Evolutionary conservation across 768 basidiomycete genomes (phyloP), one percentile per base, ranked within the genome.

Genomic region (Gloeophyllum trabeum): DNA sequence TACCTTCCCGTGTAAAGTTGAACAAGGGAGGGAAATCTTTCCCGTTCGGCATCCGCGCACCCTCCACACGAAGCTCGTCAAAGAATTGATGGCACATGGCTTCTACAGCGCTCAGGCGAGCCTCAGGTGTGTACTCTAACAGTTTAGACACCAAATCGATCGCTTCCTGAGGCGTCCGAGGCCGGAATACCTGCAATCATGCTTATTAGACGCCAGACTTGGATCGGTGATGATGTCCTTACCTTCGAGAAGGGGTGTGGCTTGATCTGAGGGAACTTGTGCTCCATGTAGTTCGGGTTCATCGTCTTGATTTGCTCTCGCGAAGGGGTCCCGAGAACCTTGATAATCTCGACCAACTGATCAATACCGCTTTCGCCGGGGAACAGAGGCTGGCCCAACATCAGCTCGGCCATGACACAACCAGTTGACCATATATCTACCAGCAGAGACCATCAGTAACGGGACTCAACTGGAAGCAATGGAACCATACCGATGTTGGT

Each of bases 271-370:
- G 96, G 96, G 71, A 99, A 99, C 65, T 98, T 97, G 78, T 99
- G 96, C 60, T 99, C 96, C 96, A 98, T 98, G 66, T 99, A 99
- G 69, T 99, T 99, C 43, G 96, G 96, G 65, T 99, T 99, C 96
- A 99, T 99, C 52, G 96, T 98, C 81, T 99, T 98, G 76, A 99
- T 99, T 64, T 99, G 96, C 59, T 98, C 96, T 51, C 94, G 72
- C 45, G 96, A 93, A 2, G 96, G 96, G 18, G 96, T 99, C 13
- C 96, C 96, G 42, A 99, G 78, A 35, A 99, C 92, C 63, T 99
- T 99, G 81, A 99, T 99, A 54, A 99, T 99, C 67, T 99, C 96
- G 44, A 99, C 96, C 55, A 99, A 62, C 67, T 99, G 96, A 65
- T 99, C 96, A 56, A 99, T 99, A 19, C 94, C 93, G 57, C 86